Evolutionary conservation across 2,329 filamentous ascomycete genomes (phyloP), one percentile per base, ranked within the genome.

Genomic region (Hymenotorrendiella dingleyae): DNA sequence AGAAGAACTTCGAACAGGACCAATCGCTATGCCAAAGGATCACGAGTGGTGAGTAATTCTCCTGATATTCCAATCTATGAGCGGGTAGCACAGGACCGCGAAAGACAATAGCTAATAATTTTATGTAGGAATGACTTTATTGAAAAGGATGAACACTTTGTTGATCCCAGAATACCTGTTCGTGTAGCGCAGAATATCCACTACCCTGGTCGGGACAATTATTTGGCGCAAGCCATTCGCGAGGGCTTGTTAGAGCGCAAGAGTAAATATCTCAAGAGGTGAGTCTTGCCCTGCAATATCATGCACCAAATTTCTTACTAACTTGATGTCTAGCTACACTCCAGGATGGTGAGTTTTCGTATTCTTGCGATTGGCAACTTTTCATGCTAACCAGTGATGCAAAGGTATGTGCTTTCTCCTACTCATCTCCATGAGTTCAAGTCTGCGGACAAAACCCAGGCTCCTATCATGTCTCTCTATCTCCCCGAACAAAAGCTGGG

Each of bases 371-470:
- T 26, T 24, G 20, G 12, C 17, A 4, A 24, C 24, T 21, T n/a
- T n/a, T n/a, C 8, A 36, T 22, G 24, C 40, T 23, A 23, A 45
- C 42, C 49, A 26, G 44, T 37, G 20, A 6, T 16, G 24, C 23
- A 7, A 54, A 93, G 86, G 87, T 96, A 96, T 64, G 89, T 97
- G 36, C 72, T 98, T 54, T 95, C 93, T 55, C 87, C 93, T 12
- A 97, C 93, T 43, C 93, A 98, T 66, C 76, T 98, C 17, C 93
- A 98, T 68, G 93, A 98, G 67, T 98, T 97, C 76, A 96, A 95
- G 64, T 95, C 89, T n/a, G 88, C 89, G 53, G 91, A 97, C 67
- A 90, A 91, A 63, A 84, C 78, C 46, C 87, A 93, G 65, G 83
- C 86, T 28, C 93, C 93, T 1, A 80, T 97, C 61, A 96, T 98